These are phyloP conservation scores for Populus simonii DNA, from an alignment of 345 rosid genomes.

Conservation along the genomic window DNA sequence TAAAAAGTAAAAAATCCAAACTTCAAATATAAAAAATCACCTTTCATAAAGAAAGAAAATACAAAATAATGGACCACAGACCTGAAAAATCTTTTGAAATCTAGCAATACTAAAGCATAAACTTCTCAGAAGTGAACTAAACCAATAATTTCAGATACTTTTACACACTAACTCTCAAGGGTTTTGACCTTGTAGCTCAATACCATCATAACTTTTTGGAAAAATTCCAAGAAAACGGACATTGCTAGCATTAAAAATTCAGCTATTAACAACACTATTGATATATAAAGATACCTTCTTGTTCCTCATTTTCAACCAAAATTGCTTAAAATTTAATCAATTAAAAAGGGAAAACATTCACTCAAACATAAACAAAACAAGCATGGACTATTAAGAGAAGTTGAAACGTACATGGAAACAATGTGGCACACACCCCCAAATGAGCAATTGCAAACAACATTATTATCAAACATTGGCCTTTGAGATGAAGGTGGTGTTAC, in stretches of 20 bases:
- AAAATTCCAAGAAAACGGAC: not conserved
- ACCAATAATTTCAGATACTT: not conserved
- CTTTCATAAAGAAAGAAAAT: not conserved
- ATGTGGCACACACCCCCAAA: slow-evolving; percentile 7
- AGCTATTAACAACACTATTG: not conserved
- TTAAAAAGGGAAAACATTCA: no score
- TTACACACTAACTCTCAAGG: not conserved
- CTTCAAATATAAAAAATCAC: not conserved
- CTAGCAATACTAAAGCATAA: not conserved
- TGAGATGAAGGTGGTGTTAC: not conserved
- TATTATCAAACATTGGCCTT: not conserved
- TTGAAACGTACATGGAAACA: not conserved
- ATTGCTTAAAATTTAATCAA: not conserved
- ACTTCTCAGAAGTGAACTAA: not conserved
- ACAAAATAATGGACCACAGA: not conserved
- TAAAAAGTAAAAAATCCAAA: not conserved
- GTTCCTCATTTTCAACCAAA: not conserved
- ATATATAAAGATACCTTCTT: not conserved
- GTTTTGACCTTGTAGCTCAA: not conserved
- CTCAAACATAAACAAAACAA: no score
- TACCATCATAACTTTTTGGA: not conserved
- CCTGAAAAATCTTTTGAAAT: not conserved
- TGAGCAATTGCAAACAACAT: slow-evolving; percentile 2
- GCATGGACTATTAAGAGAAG: not conserved
- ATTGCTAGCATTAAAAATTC: no score